Conservation (phyloP, 2,329 filamentous ascomycete species). For the Paecilomyces dactylethromorphus region DNA sequence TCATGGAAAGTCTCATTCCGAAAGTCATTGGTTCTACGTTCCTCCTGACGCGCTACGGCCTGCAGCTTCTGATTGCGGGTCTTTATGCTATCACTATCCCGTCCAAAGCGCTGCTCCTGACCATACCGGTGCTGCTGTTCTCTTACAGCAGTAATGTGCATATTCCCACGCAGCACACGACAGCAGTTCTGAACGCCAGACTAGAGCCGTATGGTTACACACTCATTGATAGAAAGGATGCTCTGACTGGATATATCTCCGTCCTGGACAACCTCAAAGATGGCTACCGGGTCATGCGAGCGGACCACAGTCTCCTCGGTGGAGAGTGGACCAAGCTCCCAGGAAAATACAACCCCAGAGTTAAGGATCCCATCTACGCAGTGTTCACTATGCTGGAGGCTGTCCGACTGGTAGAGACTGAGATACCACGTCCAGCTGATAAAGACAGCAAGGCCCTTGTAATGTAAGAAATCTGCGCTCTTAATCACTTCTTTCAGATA, state of each 20-base stretch:
- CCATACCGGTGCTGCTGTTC: conserved; percentile 60
- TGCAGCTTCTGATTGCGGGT: conserved; percentile 62
- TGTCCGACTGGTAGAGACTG: conserved; percentile 67
- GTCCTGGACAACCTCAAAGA: conserved; percentile 69
- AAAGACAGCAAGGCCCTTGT: conserved; percentile 72
- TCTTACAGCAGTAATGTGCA: conserved; percentile 69
- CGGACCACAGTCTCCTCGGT: conserved; percentile 88
- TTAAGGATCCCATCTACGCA: conserved; percentile 84
- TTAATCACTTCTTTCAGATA: not conserved
- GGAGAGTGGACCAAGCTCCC: conserved; percentile 71
- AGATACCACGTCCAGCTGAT: conserved; percentile 43
- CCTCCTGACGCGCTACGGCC: conserved; percentile 62
- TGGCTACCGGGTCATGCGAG: conserved; percentile 76
- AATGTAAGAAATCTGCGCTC: conserved; percentile 53
- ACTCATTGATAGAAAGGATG: conserved; percentile 75
- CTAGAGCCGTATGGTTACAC: conserved; percentile 63
- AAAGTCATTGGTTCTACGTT: conserved; percentile 55
- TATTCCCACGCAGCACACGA: conserved; percentile 55
- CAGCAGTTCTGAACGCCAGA: conserved; percentile 58
- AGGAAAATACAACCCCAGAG: conserved; percentile 45
- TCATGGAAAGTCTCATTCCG: conserved; percentile 35
- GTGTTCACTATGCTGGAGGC: conserved; percentile 96
- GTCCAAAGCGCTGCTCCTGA: conserved; percentile 60
- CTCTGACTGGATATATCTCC: conserved; percentile 84
- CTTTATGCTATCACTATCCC: conserved; percentile 62